Base-by-base conservation (phyloP, 345 rosid species). In the Citrus hindsii region DNA sequence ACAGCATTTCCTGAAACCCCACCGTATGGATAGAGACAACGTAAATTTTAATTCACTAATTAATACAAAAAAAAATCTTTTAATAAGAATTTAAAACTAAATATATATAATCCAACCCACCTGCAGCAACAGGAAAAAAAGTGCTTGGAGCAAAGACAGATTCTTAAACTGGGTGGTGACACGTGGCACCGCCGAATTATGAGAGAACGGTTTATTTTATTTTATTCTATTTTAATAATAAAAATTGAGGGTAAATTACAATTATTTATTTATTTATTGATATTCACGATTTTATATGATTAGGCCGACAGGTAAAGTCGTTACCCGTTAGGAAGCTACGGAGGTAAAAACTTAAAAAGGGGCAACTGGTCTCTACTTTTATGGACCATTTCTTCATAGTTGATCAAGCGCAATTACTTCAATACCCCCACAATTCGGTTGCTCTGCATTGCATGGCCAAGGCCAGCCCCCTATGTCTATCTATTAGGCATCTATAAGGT, bases 291-390 rank as follows among this genome's bases (percentile, higher is more conserved):
- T 71, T 65, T 67, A n/a, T 82, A 81, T 86, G 82, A 86, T 82
- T 85, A 32, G 86, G 85, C 85, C 79, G 91, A 90, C 94, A 61
- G 94, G 94, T 91, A 88, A 91, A 88, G 88, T 85, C 88, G 94
- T 87, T 90, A 85, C 69, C 72, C 67, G 89, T 76, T 85, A 53
- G 74, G 83, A 81, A 77, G 81, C 74, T 48, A 12, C n/a, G 51
- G 81, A 75, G 64, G 86, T 85, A 67, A 69, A 35, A 37, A 37
- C 40, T 37, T 37, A 37, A 37, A 37, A 89, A 82, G 59, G 8
- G 80, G 84, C 10, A 79, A 67, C 46, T 74, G 89, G 92, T 88
- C 86, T 76, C 79, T 79, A 7, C 89, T 85, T 91, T 89, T 60
- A 27, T 9, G 82, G 86, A 86, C 94, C 79, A 35, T 60, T 30